Evolutionary conservation across 345 rosid genomes (phyloP).

Genomic region (Sonneratia alba): DNA sequence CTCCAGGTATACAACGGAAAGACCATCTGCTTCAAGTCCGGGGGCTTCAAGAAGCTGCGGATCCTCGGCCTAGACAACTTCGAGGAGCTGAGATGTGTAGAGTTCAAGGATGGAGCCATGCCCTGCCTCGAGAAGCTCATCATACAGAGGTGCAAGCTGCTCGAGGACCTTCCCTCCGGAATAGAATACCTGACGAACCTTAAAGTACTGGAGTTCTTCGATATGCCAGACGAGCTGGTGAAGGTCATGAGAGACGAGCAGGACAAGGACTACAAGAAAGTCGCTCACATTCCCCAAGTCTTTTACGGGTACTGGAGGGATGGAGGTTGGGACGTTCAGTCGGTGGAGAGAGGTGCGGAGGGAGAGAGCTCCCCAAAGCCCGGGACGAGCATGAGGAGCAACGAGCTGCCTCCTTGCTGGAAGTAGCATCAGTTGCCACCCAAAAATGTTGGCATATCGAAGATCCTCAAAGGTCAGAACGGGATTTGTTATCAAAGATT

Average conservation of each 20-base stretch:
- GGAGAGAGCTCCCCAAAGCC: slow-evolving; percentile 5
- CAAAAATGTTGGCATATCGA: neutral
- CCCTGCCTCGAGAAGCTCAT: slow-evolving; percentile 20
- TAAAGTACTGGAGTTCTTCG: slow-evolving; percentile 21
- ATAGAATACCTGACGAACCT: slow-evolving; percentile 22
- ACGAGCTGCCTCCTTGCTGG: slow-evolving; percentile 17
- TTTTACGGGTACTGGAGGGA: slow-evolving; percentile 22
- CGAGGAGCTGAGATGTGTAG: slow-evolving; percentile 16
- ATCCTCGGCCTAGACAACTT: slow-evolving; percentile 23
- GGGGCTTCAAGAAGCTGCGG: slow-evolving; percentile 25
- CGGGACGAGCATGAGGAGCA: slow-evolving; percentile 8
- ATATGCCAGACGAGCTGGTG: slow-evolving; percentile 24
- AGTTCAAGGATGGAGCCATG: slow-evolving; percentile 23
- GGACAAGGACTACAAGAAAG: slow-evolving; percentile 15
- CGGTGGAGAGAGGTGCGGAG: slow-evolving; percentile 7
- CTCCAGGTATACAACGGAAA: slow-evolving; percentile 19
- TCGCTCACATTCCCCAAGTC: slow-evolving; percentile 23
- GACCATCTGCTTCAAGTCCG: slow-evolving; percentile 14
- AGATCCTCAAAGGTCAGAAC: neutral
- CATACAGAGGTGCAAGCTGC: slow-evolving; percentile 18
- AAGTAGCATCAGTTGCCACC: neutral
- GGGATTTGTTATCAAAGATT: no score
- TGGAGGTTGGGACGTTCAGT: slow-evolving; percentile 23
- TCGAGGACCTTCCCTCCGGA: slow-evolving; percentile 21
- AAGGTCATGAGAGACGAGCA: slow-evolving; percentile 7